These are phyloP conservation scores for Pelagomonas calceolata DNA, from an alignment of 108 stramenopile species.

Conservation along the genomic window DNA sequence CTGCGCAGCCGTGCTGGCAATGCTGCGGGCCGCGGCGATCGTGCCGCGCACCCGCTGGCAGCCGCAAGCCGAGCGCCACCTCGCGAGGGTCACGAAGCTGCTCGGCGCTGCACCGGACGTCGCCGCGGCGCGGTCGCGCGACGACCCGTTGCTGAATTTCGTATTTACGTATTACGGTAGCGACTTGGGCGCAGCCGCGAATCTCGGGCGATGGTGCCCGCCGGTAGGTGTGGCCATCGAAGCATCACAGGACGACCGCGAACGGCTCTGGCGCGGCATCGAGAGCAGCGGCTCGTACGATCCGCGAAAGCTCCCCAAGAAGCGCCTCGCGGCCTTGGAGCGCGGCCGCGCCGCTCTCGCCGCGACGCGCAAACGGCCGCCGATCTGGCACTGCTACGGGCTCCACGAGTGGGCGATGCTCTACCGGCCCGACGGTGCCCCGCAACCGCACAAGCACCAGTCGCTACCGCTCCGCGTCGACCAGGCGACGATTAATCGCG, in stretches of 20 bases:
- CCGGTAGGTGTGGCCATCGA: not conserved
- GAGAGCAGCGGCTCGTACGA: not conserved
- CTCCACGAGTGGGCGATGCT: constrained; percentile 96
- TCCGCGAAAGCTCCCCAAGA: not conserved
- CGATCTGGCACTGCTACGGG: constrained; percentile 76
- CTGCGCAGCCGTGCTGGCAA: no score
- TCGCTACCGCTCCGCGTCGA: constrained; percentile 63
- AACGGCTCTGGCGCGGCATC: not conserved
- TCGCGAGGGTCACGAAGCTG: not conserved
- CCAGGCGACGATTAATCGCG: constrained; percentile 51
- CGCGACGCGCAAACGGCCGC: constrained; percentile 21
- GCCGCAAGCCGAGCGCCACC: not conserved
- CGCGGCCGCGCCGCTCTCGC: constrained; percentile 2
- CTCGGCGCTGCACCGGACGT: not conserved
- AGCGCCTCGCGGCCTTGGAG: not conserved
- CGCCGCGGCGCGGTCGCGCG: not conserved
- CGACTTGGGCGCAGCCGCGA: not conserved
- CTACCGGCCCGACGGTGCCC: constrained; percentile 54
- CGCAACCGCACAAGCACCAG: constrained; percentile 51
- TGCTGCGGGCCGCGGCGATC: no score
- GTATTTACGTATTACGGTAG: not conserved
- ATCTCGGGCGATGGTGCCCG: not conserved
- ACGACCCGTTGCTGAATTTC: not conserved
- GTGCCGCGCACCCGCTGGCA: not conserved
- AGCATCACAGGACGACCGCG: not conserved